Base-by-base conservation (phyloP, 306 rosid species). In the Amphicarpaea edgeworthii region DNA sequence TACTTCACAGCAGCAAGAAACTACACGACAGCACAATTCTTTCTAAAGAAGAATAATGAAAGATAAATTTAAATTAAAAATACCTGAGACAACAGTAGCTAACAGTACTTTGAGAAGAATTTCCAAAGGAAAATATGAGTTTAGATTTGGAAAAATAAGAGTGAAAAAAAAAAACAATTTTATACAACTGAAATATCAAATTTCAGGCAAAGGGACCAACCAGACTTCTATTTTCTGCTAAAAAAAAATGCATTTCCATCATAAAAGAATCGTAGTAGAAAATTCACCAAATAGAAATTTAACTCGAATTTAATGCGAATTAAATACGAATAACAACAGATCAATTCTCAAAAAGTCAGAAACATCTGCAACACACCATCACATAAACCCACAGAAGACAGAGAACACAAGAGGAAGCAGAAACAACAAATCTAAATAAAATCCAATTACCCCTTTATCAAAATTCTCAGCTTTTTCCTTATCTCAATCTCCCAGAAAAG, bases 391-490 rank as follows among this genome's bases (percentile, higher is more conserved):
- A 53, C 69, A 68, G 32, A 3, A 40, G 8, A n/a, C n/a, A n/a
- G n/a, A 32, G 24, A 32, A 66, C 57, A 30, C 34, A 30, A 7
- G 20, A 73, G 43, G 23, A n/a, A 67, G 68, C 67, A 78, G 14
- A 68, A 24, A 23, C 77, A 83, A 30, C 47, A 70, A 82, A 64
- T 72, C 79, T 38, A 62, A 62, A 82, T 30, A 57, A 54, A 40
- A 76, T 60, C 49, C 12, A 73, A 67, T 10, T 54, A 82, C 76
- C 75, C 49, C 19, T 4, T 47, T 26, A 28, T 51, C 12, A 50
- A 77, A 78, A 64, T 19, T 82, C 46, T 53, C 77, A 74, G 16
- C 79, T 55, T 75, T 75, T 73, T 47, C 63, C 71, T 81, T 77
- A 46, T 45, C 77, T 51, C 7, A 66, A 73, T 24, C 79, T 47